Conservation (phyloP, 1,284 basidiomycete species). For the Papiliotrema laurentii region DNA sequence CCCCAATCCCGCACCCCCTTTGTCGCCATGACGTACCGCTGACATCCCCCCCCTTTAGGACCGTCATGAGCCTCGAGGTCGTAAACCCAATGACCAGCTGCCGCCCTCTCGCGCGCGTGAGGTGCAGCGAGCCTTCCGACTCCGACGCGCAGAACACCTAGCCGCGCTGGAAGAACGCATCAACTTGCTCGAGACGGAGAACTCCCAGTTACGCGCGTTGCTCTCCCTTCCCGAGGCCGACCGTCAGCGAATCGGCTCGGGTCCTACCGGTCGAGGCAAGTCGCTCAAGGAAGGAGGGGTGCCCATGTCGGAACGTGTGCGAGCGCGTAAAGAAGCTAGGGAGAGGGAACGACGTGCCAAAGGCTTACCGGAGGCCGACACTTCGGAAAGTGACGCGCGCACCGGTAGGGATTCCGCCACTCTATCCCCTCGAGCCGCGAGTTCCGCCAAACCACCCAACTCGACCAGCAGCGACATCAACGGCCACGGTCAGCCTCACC, state of each 20-base stretch:
- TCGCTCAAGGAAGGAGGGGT: constrained; percentile 47
- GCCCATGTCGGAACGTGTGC: constrained; percentile 47
- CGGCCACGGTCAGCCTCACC: not conserved
- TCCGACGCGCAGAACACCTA: constrained; percentile 81
- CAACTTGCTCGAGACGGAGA: constrained; percentile 77
- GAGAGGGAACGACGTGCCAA: constrained; percentile 33
- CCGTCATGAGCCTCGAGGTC: constrained; percentile 58
- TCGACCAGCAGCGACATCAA: not conserved
- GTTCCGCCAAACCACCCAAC: not conserved
- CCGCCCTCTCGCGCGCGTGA: constrained; percentile 87
- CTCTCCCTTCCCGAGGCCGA: constrained; percentile 64
- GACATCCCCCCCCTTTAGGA: constrained; percentile 20
- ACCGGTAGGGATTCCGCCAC: constrained; percentile 16
- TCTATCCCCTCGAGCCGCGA: constrained; percentile 24
- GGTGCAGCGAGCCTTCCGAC: constrained; percentile 87
- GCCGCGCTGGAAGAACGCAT: constrained; percentile 78
- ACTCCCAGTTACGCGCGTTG: constrained; percentile 66
- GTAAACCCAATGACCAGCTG: constrained; percentile 85
- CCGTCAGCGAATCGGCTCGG: constrained; percentile 43
- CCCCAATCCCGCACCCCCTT: not conserved
- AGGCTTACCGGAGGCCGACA: constrained; percentile 25
- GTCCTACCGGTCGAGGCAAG: constrained; percentile 49
- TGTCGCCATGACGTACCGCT: not conserved
- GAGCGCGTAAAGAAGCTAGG: constrained; percentile 45
- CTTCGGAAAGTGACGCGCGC: constrained; percentile 9